phyloP scores from a whole-genome alignment of 1,284 basidiomycete species.

The Heterobasidion irregulare region DNA sequence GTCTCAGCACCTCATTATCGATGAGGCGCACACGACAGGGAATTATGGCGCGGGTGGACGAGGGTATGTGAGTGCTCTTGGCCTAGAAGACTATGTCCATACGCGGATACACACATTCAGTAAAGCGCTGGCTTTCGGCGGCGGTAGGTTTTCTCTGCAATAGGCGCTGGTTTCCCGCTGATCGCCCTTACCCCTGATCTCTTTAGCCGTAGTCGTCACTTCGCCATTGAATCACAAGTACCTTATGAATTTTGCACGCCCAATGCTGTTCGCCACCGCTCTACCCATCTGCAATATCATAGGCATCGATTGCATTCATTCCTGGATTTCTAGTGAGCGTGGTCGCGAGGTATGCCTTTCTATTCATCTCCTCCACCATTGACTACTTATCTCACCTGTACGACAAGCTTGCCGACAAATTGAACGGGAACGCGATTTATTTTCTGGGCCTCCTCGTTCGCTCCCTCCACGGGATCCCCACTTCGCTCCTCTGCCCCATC shows the following conservation, averaged over 20 bases:
- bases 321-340: not conserved
- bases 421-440: not conserved
- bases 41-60: not conserved
- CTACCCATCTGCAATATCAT: not conserved
- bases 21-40: conserved; percentile 1
- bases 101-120: not conserved
- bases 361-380: not conserved
- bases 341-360: not conserved
- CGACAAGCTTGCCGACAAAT: not conserved
- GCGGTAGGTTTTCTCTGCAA: not conserved
- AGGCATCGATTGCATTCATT: not conserved
- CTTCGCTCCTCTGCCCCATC: not conserved
- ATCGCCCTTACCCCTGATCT: not conserved
- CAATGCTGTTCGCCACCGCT: not conserved
- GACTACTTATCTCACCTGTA: not conserved
- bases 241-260: not conserved
- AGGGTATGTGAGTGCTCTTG: conserved; percentile 1
- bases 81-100: not conserved
- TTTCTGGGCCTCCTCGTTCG: not conserved
- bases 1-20: conserved; percentile 1
- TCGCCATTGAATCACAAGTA: not conserved
- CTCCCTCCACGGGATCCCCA: not conserved
- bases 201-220: not conserved
- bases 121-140: conserved; percentile 1
- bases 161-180: not conserved